These are phyloP conservation scores for Hibiscus trionum DNA, from an alignment of 345 rosid species.

Conservation along the genomic window DNA sequence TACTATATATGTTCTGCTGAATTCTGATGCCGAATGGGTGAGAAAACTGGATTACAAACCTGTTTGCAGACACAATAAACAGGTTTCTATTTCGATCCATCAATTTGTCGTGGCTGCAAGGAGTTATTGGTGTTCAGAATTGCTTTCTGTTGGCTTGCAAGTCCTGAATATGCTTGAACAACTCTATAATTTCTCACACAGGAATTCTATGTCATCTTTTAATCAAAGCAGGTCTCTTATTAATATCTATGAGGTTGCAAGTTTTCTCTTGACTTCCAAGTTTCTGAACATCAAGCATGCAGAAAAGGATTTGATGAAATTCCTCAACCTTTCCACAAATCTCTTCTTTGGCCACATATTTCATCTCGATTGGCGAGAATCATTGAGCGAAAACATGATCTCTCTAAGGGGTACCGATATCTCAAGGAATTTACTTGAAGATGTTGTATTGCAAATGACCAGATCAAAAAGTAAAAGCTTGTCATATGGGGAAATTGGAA, in stretches of 20 bases:
- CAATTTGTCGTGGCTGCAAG: slow-evolving; percentile 28
- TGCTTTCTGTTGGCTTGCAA: slow-evolving; percentile 30
- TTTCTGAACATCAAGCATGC: background rate
- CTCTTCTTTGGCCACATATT: slow-evolving; percentile 19
- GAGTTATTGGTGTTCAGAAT: slow-evolving; percentile 29
- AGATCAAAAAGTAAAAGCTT: background rate
- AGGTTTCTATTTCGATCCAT: slow-evolving; percentile 12
- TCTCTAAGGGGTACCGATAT: slow-evolving; percentile 25
- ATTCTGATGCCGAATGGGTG: slow-evolving; percentile 32
- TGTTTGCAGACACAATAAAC: slow-evolving; percentile 11
- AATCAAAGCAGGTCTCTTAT: slow-evolving; percentile 16
- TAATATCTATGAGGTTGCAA: slow-evolving; percentile 24
- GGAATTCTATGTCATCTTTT: slow-evolving; percentile 18
- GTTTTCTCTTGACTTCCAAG: slow-evolving; percentile 22
- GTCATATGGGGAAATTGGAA: slow-evolving; percentile 36
- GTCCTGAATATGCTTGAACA: slow-evolving; percentile 27
- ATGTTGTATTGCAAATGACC: slow-evolving; percentile 6
- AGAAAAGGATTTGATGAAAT: slow-evolving; percentile 4
- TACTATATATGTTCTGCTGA: slow-evolving; percentile 21
- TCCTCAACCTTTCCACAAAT: slow-evolving; percentile 10
- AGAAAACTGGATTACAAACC: slow-evolving; percentile 5
- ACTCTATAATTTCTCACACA: background rate
- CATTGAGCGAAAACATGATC: slow-evolving; percentile 22
- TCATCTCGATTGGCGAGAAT: slow-evolving; percentile 31
- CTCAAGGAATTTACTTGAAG: slow-evolving; percentile 17